Evolutionary conservation across 352 stramenopile genomes (phyloP).

Genomic region (Phytophthora pinifolia): DNA sequence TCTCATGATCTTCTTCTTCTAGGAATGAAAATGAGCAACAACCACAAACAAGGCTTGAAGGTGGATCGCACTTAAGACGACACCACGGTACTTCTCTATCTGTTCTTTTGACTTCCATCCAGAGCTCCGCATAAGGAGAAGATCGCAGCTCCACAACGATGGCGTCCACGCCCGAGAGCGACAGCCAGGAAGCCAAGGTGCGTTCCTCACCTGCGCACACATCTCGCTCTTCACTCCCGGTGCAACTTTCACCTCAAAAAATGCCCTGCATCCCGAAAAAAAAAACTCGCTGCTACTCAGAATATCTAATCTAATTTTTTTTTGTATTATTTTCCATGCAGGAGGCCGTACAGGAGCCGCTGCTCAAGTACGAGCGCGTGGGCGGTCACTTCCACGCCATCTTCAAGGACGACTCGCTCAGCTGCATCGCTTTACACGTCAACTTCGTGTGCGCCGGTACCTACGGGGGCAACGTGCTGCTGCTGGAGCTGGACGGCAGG

Average conservation of each 20-base stretch:
- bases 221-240: neutral
- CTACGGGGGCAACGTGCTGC: conserved; percentile 78
- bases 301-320: conserved; percentile 4
- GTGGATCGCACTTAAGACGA: too few relatives aligned
- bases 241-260: neutral
- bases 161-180: conserved; percentile 17
- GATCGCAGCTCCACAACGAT: conserved; percentile 8
- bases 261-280: conserved; percentile 8
- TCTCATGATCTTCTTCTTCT: too few relatives aligned
- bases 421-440: conserved; percentile 78
- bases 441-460: conserved; percentile 79
- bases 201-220: neutral
- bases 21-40: too few relatives aligned
- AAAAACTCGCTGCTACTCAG: conserved; percentile 11
- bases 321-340: conserved; percentile 4
- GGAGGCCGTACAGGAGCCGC: conserved; percentile 46
- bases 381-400: conserved; percentile 83
- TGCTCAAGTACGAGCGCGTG: conserved; percentile 89
- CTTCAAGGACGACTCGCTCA: conserved; percentile 86
- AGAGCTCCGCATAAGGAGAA: neutral
- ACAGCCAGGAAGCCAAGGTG: conserved; percentile 22
- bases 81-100: neutral
- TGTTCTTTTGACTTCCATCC: conserved; percentile 1
- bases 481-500: conserved; percentile 71
- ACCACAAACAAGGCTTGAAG: too few relatives aligned